These are phyloP conservation scores for Phytophthora ohioensis DNA, from an alignment of 352 stramenopile species.

Conservation along the genomic window DNA sequence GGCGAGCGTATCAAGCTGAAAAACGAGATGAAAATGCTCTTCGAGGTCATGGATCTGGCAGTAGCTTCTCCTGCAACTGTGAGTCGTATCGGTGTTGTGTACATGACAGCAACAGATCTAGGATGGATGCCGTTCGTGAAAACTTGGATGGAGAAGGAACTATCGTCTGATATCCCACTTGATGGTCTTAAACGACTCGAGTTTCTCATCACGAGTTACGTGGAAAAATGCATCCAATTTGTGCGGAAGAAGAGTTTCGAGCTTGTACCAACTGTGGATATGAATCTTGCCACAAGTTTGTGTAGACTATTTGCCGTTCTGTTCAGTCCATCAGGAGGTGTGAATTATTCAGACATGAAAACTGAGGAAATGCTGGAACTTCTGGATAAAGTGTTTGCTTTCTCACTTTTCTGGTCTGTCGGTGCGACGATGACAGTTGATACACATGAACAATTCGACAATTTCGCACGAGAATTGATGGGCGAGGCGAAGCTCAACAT, in stretches of 20 bases:
- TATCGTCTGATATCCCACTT: conserved; percentile 53
- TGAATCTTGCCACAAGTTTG: conserved; percentile 88
- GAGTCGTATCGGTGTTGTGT: conserved; percentile 80
- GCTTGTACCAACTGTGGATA: conserved; percentile 90
- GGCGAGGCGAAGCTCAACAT: conserved; percentile 60
- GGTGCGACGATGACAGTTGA: conserved; percentile 84
- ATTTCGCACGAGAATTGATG: conserved; percentile 73
- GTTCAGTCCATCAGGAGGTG: conserved; percentile 60
- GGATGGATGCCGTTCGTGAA: conserved; percentile 92
- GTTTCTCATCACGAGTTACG: conserved; percentile 61
- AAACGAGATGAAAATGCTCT: conserved; percentile 94
- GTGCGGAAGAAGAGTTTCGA: conserved; percentile 82
- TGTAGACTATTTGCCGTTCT: conserved; percentile 88
- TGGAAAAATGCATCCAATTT: conserved; percentile 83
- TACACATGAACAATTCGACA: conserved; percentile 84
- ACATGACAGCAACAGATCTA: conserved; percentile 86
- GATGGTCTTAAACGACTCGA: conserved; percentile 52
- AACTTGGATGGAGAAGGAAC: conserved; percentile 85
- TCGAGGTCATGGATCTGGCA: conserved; percentile 94
- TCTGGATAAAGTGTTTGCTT: conserved; percentile 88
- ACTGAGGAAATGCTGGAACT: conserved; percentile 57
- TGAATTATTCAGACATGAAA: conserved; percentile 40
- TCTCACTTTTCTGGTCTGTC: conserved; percentile 92
- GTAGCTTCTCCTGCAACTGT: conserved; percentile 93
- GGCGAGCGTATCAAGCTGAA: conserved; percentile 92